These are phyloP conservation scores for Mimosa bimucronata DNA, from an alignment of 306 rosid species.

Conservation along the genomic window DNA sequence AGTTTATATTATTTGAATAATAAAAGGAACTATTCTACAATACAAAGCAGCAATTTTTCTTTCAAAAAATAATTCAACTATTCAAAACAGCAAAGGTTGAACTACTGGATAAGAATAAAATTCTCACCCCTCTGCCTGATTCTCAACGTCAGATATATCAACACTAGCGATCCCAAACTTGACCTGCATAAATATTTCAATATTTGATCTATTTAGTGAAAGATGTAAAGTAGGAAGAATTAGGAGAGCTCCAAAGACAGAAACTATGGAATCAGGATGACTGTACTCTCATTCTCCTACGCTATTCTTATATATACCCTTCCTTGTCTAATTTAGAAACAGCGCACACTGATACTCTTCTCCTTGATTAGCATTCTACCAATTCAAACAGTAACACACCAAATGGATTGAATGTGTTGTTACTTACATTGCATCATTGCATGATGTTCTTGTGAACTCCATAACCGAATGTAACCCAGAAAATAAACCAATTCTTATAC, in stretches of 20 bases:
- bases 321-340: too few species aligned
- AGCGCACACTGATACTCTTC: too few species aligned
- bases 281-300: too few species aligned
- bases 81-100: constrained; percentile 13
- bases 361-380: too few species aligned
- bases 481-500: too few species aligned
- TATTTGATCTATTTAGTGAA: constrained; percentile 30
- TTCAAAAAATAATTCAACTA: background rate
- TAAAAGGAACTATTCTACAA: constrained; percentile 33
- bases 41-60: background rate
- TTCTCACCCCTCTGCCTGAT: constrained; percentile 66
- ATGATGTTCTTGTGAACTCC: too few species aligned
- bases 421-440: too few species aligned
- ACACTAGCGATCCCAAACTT: constrained; percentile 84
- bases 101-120: constrained; percentile 49
- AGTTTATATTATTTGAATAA: constrained; percentile 23
- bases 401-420: too few species aligned
- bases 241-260: constrained; percentile 1
- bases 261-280: background rate
- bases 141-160: constrained; percentile 85
- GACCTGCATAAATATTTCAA: constrained; percentile 61
- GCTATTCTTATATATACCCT: too few species aligned
- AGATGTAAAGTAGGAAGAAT: background rate
- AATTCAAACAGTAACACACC: too few species aligned
- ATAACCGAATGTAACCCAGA: too few species aligned